phyloP scores from a whole-genome alignment of 2,329 filamentous ascomycete species.

The Penicillium hordei region DNA sequence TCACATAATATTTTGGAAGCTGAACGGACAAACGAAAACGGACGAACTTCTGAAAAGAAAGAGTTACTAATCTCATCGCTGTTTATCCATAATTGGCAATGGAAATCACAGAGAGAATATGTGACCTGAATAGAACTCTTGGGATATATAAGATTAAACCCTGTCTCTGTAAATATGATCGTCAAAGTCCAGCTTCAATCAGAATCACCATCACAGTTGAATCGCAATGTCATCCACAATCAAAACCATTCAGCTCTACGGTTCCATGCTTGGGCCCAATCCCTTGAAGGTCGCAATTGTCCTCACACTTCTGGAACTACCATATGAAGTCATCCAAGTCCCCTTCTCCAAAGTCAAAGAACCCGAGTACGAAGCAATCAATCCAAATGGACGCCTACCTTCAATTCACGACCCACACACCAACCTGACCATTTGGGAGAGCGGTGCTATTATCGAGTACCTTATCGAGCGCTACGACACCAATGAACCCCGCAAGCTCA shows the following conservation, averaged over 20 bases:
- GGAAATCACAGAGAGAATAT: not conserved
- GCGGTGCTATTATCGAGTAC: constrained; percentile 48
- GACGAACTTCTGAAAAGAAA: not conserved
- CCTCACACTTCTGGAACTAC: constrained; percentile 34
- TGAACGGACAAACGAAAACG: not conserved
- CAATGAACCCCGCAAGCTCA: constrained; percentile 33
- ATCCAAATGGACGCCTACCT: constrained; percentile 38
- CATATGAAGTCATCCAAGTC: constrained; percentile 29
- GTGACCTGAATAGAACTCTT: not conserved
- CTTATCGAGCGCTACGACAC: constrained; percentile 48
- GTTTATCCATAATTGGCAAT: not conserved
- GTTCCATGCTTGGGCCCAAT: constrained; percentile 24
- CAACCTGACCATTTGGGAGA: constrained; percentile 45
- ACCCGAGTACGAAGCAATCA: constrained; percentile 29
- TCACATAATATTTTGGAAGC: not conserved
- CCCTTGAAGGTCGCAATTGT: constrained; percentile 28
- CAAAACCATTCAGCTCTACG: constrained; percentile 11
- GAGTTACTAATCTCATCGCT: too few relatives aligned
- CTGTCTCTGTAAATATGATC: not conserved
- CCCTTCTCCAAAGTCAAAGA: constrained; percentile 30
- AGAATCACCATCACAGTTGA: not conserved
- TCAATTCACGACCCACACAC: constrained; percentile 41
- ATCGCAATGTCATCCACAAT: constrained; percentile 1
- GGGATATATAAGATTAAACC: not conserved
- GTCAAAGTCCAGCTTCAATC: not conserved